Conservation (phyloP, 2,329 filamentous ascomycete genomes). For the Claviceps africana region DNA sequence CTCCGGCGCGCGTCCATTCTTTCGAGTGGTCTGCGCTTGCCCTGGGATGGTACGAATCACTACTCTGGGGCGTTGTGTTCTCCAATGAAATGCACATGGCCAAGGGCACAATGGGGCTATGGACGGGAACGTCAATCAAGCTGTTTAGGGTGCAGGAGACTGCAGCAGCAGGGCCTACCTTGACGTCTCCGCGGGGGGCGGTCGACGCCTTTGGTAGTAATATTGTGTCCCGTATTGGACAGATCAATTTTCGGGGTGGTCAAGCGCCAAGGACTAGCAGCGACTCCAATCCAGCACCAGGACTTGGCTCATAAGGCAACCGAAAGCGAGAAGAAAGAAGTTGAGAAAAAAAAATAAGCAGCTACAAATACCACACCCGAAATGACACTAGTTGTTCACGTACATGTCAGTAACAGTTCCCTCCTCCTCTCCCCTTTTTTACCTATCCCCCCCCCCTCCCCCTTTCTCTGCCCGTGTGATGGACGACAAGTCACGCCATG, state of each 20-base stretch:
- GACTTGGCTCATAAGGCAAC: conserved; percentile 2
- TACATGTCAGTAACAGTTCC: neutral
- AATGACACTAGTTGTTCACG: neutral
- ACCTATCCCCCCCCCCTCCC: too few species aligned
- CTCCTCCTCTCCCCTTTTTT: neutral
- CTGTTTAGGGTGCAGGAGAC: conserved; percentile 84
- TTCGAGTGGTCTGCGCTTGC: conserved; percentile 90
- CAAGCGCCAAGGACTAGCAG: conserved; percentile 10
- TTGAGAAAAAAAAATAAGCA: neutral
- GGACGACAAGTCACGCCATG: neutral
- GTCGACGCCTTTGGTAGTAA: conserved; percentile 89
- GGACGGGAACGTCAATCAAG: conserved; percentile 81
- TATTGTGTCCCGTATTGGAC: conserved; percentile 73
- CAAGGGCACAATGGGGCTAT: conserved; percentile 79
- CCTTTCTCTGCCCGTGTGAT: neutral
- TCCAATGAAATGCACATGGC: conserved; percentile 76
- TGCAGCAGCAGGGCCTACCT: conserved; percentile 60
- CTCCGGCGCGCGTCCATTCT: conserved; percentile 63
- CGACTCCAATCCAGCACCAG: conserved; percentile 6
- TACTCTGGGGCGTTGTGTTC: conserved; percentile 90
- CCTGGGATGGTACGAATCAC: conserved; percentile 88
- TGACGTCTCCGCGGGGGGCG: conserved; percentile 75
- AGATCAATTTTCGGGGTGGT: conserved; percentile 53
- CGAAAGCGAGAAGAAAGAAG: neutral
- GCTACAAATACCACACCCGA: neutral